These are phyloP conservation scores for Saururus chinensis DNA, from an alignment of 164 flowering plant genomes.

Conservation along the genomic window DNA sequence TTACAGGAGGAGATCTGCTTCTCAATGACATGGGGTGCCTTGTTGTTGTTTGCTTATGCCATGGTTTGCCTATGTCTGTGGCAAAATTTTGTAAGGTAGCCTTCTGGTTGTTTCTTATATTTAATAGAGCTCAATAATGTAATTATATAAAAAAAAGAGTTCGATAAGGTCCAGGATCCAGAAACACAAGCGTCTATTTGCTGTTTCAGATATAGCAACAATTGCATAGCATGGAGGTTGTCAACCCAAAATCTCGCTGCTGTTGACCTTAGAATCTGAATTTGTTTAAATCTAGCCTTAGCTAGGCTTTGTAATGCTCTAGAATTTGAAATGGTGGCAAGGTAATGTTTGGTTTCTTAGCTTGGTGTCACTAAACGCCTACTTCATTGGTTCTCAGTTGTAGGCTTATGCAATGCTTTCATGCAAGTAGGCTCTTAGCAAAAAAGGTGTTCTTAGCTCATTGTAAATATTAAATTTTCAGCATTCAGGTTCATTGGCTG, in stretches of 20 bases:
- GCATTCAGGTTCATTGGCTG: conserved; percentile 51
- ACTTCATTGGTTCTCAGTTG: no score
- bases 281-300: no score
- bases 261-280: no score
- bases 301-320: no score
- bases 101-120: background rate
- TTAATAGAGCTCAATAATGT: background rate
- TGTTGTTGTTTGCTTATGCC: conserved; percentile 56
- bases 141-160: no score
- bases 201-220: no score
- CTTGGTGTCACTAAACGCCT: background rate
- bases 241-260: no score
- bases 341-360: background rate
- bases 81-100: conserved; percentile 56
- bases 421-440: background rate
- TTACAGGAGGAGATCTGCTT: conserved; percentile 48
- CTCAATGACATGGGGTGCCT: conserved; percentile 49
- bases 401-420: background rate
- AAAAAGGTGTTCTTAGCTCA: no score
- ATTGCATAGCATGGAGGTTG: no score
- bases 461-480: conserved; percentile 13
- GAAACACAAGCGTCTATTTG: no score
- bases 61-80: conserved; percentile 47
- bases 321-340: no score
- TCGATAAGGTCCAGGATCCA: no score